Percentiles rank a stretch among this genome's conserved stretches.
These are phyloP conservation scores for Kalmanozyma brasiliensis DNA, from an alignment of 1,284 basidiomycete species.

Conservation along the genomic window DNA sequence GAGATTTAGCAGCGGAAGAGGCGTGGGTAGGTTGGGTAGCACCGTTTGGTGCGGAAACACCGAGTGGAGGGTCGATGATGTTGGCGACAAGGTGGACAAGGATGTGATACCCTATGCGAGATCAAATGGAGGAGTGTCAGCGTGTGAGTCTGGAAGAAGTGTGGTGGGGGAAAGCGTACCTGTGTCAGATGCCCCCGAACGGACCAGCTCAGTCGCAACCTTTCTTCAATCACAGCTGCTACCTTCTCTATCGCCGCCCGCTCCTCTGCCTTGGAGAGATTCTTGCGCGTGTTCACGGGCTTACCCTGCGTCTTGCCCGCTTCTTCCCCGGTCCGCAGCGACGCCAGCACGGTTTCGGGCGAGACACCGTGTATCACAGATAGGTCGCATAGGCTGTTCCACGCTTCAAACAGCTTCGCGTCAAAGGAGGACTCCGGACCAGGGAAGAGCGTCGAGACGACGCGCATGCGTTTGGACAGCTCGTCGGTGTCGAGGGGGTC, in stretches of 20 bases:
- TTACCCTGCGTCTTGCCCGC: not conserved
- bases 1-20: conserved; percentile 18
- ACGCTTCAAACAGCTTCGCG: conserved; percentile 12
- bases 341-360: not conserved
- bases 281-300: conserved; percentile 4
- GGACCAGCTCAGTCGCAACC: conserved; percentile 13
- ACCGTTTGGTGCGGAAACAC: conserved; percentile 21
- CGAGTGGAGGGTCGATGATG: conserved; percentile 8
- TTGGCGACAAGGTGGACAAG: conserved; percentile 19
- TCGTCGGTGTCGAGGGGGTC: not conserved
- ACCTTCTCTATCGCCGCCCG: conserved; percentile 6
- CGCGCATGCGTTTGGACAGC: not conserved
- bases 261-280: not conserved
- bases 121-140: too few species aligned
- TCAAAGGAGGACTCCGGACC: conserved; percentile 14
- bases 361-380: conserved; percentile 3
- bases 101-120: conserved; percentile 14
- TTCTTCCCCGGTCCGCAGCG: not conserved
- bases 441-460: conserved; percentile 25
- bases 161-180: not conserved
- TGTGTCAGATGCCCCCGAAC: conserved; percentile 19
- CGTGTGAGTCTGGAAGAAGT: not conserved
- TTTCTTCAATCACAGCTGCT: conserved; percentile 1
- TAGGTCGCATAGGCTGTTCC: conserved; percentile 22
- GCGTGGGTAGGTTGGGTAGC: conserved; percentile 22